These are phyloP conservation scores for Ophiorrhiza pumila DNA, from an alignment of 257 asterid genomes.

Conservation along the genomic window DNA sequence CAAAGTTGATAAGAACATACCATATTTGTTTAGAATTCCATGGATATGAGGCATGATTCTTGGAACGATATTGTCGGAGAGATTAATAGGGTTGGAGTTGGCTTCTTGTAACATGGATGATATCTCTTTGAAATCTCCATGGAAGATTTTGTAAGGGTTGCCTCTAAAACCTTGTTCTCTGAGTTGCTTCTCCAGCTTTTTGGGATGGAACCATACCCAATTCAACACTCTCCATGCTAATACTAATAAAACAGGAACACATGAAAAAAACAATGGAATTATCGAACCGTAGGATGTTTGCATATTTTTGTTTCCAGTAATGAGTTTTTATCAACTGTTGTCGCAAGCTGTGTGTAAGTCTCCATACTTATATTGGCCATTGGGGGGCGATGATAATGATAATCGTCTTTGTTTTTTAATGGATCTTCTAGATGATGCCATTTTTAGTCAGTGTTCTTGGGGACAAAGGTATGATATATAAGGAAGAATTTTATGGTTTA, in stretches of 20 bases:
- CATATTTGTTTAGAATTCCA: slow-evolving; percentile 24
- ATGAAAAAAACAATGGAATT: neutral
- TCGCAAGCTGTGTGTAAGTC: too few species aligned
- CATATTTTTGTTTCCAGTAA: too few species aligned
- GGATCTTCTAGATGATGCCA: too few species aligned
- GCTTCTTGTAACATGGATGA: slow-evolving; percentile 17
- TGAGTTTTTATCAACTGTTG: too few species aligned
- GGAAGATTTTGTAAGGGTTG: slow-evolving; percentile 27
- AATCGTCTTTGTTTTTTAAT: too few species aligned
- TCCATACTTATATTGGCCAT: too few species aligned
- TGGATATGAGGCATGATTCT: slow-evolving; percentile 28
- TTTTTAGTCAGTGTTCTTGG: too few species aligned
- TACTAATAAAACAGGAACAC: neutral
- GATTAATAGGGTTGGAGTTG: slow-evolving; percentile 20
- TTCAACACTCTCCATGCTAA: slow-evolving; percentile 28
- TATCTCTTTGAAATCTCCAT: slow-evolving; percentile 34
- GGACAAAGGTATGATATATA: too few species aligned
- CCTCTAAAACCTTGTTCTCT: slow-evolving; percentile 41
- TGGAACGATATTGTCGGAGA: slow-evolving; percentile 30
- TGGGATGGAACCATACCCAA: slow-evolving; percentile 40
- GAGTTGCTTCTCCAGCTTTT: slow-evolving; percentile 29
- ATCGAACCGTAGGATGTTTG: neutral
- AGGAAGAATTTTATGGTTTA: too few species aligned
- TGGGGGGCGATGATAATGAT: too few species aligned
- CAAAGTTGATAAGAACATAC: too few species aligned